phyloP scores from a whole-genome alignment of 2,329 filamentous ascomycete genomes.

The Pestalotiopsis sp. region DNA sequence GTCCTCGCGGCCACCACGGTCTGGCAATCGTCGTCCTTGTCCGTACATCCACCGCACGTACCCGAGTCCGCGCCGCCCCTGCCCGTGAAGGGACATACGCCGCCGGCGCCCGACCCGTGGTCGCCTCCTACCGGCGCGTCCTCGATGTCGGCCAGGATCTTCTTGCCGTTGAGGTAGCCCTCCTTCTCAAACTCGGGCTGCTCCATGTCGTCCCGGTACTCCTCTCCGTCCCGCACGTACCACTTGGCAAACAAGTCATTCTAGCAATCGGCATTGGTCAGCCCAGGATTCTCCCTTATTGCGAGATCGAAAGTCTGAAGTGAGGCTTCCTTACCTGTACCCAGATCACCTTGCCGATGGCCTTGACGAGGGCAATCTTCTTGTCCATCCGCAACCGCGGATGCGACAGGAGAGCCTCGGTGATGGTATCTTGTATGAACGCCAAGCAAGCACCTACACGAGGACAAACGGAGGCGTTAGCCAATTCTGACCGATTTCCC shows the following conservation, averaged over 20 bases:
- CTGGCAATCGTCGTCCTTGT: constrained; percentile 11
- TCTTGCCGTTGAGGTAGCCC: constrained; percentile 66
- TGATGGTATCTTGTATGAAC: constrained; percentile 78
- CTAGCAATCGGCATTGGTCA: constrained; percentile 13
- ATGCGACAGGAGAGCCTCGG: constrained; percentile 74
- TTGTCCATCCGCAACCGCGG: constrained; percentile 66
- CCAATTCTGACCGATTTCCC: too few relatives aligned
- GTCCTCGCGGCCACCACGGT: background rate
- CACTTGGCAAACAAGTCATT: constrained; percentile 86
- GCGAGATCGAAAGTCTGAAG: background rate
- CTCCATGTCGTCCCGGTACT: constrained; percentile 51
- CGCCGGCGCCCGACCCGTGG: background rate
- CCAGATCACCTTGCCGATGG: constrained; percentile 81
- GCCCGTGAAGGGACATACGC: constrained; percentile 10
- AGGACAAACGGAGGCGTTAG: background rate
- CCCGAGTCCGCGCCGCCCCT: background rate
- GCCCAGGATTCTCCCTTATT: background rate
- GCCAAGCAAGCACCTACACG: constrained; percentile 62
- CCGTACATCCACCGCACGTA: background rate
- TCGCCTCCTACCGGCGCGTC: background rate
- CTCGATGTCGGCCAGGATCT: constrained; percentile 50
- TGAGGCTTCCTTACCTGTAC: constrained; percentile 54
- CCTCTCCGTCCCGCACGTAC: constrained; percentile 67
- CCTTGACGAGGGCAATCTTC: constrained; percentile 76
- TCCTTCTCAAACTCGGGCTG: constrained; percentile 60